A percentile compares a stretch with the other conserved stretches of the same genome.
These are phyloP conservation scores for Phytophthora hibernalis DNA, from an alignment of 352 stramenopile genomes.

Conservation along the genomic window DNA sequence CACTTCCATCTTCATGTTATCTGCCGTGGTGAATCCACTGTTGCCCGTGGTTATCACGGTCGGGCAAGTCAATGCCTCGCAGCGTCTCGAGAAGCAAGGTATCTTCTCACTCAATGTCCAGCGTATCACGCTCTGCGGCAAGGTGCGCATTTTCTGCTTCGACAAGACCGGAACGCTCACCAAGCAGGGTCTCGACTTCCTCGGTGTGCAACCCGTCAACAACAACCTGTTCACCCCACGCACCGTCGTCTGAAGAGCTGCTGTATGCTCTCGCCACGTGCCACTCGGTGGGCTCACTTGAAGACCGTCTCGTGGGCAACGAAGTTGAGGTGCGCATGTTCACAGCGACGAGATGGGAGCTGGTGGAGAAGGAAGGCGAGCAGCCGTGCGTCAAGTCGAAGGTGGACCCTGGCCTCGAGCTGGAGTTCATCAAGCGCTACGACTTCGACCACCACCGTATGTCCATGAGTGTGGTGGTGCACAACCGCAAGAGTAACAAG, in stretches of 20 bases:
- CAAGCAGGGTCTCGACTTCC: conserved; percentile 82
- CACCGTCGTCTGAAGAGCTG: neutral
- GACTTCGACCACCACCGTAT: conserved; percentile 89
- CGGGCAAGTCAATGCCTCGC: conserved; percentile 73
- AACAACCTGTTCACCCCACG: conserved; percentile 24
- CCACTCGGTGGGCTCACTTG: conserved; percentile 66
- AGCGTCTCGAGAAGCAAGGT: conserved; percentile 54
- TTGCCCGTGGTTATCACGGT: conserved; percentile 82
- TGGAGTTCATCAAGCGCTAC: conserved; percentile 81
- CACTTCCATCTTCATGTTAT: conserved; percentile 65
- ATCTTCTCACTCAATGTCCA: conserved; percentile 76
- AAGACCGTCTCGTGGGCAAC: conserved; percentile 69
- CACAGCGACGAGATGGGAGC: conserved; percentile 48
- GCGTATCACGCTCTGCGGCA: conserved; percentile 80
- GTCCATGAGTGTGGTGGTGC: conserved; percentile 82
- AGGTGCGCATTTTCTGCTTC: conserved; percentile 84
- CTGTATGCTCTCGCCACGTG: conserved; percentile 64
- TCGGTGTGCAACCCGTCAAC: conserved; percentile 35
- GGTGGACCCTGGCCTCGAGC: conserved; percentile 19
- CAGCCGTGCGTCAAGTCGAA: conserved; percentile 24
- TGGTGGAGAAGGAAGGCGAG: conserved; percentile 41
- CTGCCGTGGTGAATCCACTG: conserved; percentile 65
- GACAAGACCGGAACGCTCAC: conserved; percentile 91
- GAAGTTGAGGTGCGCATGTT: conserved; percentile 83
- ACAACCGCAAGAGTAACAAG: conserved; percentile 37